Evolutionary conservation across 352 stramenopile genomes (phyloP).

Genomic region (Phytophthora syringae): DNA sequence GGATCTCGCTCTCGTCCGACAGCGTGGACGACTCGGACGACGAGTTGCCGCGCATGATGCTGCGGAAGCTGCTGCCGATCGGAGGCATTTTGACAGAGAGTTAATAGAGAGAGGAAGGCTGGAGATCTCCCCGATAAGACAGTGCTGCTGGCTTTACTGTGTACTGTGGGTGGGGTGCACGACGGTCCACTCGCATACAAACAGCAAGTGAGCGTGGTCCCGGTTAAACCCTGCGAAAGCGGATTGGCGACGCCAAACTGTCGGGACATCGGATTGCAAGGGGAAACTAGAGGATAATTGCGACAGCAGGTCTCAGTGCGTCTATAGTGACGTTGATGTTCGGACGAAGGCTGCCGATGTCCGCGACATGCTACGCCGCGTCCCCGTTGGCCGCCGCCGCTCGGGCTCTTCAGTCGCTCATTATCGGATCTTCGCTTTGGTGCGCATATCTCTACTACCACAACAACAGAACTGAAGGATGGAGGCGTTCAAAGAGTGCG

Average conservation of each 20-base stretch:
- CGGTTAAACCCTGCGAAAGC: no score
- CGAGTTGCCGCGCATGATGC: conserved; percentile 73
- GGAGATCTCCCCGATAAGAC: no score
- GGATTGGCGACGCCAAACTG: no score
- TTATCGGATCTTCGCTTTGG: conserved; percentile 29
- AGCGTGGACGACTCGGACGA: conserved; percentile 52
- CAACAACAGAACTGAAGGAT: no score
- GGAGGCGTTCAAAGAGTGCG: conserved; percentile 65
- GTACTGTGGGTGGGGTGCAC: no score
- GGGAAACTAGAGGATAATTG: no score
- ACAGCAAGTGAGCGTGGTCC: no score
- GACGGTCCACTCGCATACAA: no score
- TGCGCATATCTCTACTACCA: conserved; percentile 15
- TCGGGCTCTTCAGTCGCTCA: conserved; percentile 17
- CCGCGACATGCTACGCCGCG: conserved; percentile 26
- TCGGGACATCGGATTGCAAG: no score
- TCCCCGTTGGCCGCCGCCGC: conserved; percentile 13
- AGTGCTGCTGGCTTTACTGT: no score
- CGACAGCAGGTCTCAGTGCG: conserved; percentile 16
- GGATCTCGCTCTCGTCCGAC: conserved; percentile 74
- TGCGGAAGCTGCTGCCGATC: conserved; percentile 62
- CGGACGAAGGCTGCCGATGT: conserved; percentile 13
- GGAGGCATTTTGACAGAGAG: conserved; percentile 62
- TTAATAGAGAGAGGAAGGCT: no score
- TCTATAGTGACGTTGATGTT: conserved; percentile 2